Conservation (phyloP, 352 stramenopile genomes). For the Phytopythium helicoides region DNA sequence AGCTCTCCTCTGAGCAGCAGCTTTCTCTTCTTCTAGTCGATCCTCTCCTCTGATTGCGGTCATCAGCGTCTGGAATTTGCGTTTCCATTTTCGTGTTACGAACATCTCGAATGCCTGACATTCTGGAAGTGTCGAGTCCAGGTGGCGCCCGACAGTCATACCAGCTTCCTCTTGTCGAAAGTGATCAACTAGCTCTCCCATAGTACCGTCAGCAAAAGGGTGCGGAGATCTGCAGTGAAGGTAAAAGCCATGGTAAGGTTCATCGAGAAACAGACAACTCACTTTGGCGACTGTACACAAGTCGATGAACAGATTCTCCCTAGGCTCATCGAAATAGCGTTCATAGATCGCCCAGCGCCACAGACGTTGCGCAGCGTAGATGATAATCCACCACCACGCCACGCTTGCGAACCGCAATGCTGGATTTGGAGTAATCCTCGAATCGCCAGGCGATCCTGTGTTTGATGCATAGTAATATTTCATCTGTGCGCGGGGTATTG, state of each 20-base stretch:
- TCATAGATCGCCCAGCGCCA: constrained; percentile 91
- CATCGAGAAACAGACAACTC: constrained; percentile 90
- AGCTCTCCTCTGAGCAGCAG: constrained; percentile 18
- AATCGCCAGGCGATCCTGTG: constrained; percentile 8
- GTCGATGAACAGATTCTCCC: constrained; percentile 88
- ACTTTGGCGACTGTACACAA: constrained; percentile 94
- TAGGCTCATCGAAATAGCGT: constrained; percentile 66
- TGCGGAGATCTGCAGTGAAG: constrained; percentile 93
- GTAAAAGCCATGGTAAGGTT: constrained; percentile 94
- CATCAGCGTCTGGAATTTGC: constrained; percentile 72
- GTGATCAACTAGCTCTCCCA: constrained; percentile 90
- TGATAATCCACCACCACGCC: constrained; percentile 78
- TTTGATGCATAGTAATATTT: constrained; percentile 17
- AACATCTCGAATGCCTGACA: constrained; percentile 93
- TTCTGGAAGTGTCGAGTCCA: constrained; percentile 80
- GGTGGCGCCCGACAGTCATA: constrained; percentile 75
- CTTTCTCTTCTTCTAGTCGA: constrained; percentile 9
- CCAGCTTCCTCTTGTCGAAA: constrained; percentile 90
- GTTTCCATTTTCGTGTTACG: constrained; percentile 83
- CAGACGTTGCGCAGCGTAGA: constrained; percentile 73
- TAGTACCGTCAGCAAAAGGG: constrained; percentile 90
- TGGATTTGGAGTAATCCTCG: constrained; percentile 65
- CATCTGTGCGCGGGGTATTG: constrained; percentile 57
- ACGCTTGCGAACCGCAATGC: constrained; percentile 90
- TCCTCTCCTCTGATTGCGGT: constrained; percentile 31